Evolutionary conservation across 2,329 filamentous ascomycete species (phyloP), one percentile per base, ranked within the genome.

Genomic region (Trichoderma gracile): DNA sequence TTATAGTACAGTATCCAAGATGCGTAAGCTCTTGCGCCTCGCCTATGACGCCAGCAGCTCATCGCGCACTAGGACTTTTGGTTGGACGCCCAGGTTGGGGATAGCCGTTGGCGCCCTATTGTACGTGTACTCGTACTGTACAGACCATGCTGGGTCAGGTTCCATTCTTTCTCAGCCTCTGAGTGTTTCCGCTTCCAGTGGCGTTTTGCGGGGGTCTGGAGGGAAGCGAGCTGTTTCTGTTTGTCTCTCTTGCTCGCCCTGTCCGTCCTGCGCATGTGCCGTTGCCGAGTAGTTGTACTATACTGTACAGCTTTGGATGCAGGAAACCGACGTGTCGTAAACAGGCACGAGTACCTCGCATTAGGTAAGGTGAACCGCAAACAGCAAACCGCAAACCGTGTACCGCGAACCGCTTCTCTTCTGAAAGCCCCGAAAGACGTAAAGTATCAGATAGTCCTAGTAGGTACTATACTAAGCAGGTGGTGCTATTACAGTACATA

Each of bases 141-240:
- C 30, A 33, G 8, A 12, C 30, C 33, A 38, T 14, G 33, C 33
- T 38, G 33, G 33, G 14, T 12, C 33, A 38, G 33, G 33, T 38
- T 14, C 33, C 33, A 38, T 14, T 38, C 7, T 12, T 38, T 38
- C 33, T 38, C 12, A 47, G 33, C 38, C 38, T n/a, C 30, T 33
- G 25, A 23, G 46, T 46, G 27, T 40, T 60, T 50, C 57, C 45
- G 46, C 27, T 47, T 60, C 17, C 21, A n/a, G 57, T 50, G 57
- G 46, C 46, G 45, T 2, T 42, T 50, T 25, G 45, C 33, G 57
- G 57, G 57, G 23, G 19, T 8, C 30, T 46, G 56, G 30, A 42
- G 33, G 40, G 46, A 60, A 50, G 46, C 45, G 46, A 59, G 43
- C 45, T 25, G 43, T 43, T 43, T 25, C n/a, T 21, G 25, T 21